Conservation (phyloP, 805 yeast species). For the Priceomyces melissophilus region DNA sequence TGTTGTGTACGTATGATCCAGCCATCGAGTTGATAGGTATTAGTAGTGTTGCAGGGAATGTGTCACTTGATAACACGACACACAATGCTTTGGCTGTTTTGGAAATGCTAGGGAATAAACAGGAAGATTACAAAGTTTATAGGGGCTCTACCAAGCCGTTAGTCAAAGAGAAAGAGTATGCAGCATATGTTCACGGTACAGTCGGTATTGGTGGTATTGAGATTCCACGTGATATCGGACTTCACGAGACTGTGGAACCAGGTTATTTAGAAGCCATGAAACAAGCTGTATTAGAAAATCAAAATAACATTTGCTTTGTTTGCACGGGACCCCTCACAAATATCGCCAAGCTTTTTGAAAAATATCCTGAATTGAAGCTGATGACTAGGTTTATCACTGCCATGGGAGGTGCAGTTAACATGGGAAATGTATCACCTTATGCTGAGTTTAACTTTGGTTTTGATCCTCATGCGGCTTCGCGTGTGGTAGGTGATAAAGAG, state of each 20-base stretch:
- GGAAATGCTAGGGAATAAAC: conserved; percentile 47
- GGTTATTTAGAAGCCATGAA: conserved; percentile 35
- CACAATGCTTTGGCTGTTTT: conserved; percentile 64
- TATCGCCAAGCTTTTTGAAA: conserved; percentile 51
- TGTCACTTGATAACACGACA: conserved; percentile 62
- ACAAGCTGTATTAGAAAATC: conserved; percentile 39
- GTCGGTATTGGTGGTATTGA: conserved; percentile 77
- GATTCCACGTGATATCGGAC: conserved; percentile 49
- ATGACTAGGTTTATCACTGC: conserved; percentile 55
- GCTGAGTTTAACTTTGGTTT: conserved; percentile 76
- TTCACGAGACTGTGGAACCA: conserved; percentile 18
- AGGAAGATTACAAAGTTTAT: conserved; percentile 57
- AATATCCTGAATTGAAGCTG: conserved; percentile 51
- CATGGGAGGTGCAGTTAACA: conserved; percentile 71
- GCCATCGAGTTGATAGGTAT: conserved; percentile 59
- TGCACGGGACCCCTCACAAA: conserved; percentile 82
- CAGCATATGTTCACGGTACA: conserved; percentile 68
- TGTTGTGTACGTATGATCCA: conserved; percentile 60
- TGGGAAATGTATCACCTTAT: conserved; percentile 48
- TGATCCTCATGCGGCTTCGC: conserved; percentile 74
- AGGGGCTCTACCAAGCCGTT: conserved; percentile 63
- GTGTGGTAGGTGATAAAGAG: conserved; percentile 46
- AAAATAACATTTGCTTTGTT: conserved; percentile 54
- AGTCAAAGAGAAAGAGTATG: conserved; percentile 44
- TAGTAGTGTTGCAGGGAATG: conserved; percentile 75